These are phyloP conservation scores for Phaffia rhodozyma DNA, from an alignment of 1,284 basidiomycete genomes.

Conservation along the genomic window DNA sequence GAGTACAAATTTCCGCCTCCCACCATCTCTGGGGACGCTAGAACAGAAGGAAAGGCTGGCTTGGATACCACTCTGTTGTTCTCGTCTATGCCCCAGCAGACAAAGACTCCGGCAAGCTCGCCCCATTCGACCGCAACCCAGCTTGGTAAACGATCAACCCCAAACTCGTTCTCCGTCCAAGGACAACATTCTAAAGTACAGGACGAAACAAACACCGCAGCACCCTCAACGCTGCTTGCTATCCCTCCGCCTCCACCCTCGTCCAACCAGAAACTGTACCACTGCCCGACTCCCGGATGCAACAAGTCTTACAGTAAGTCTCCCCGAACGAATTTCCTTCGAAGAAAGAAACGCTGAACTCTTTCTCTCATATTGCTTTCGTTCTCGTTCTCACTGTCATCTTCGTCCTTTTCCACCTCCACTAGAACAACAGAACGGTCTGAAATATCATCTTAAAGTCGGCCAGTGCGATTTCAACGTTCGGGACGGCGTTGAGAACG, in stretches of 20 bases:
- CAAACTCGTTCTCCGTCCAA: not conserved
- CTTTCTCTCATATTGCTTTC: too few species aligned
- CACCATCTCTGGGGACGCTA: not conserved
- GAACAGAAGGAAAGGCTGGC: too few species aligned
- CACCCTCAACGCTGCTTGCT: conserved; percentile 10
- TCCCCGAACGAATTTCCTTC: too few species aligned
- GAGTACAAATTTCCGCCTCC: conserved; percentile 8
- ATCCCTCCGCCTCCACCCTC: conserved; percentile 13
- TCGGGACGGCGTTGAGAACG: conserved; percentile 51
- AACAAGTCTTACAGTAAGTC: conserved; percentile 75
- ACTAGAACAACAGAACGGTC: conserved; percentile 71
- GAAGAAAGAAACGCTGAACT: too few species aligned
- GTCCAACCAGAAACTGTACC: conserved; percentile 62
- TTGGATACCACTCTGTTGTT: too few species aligned
- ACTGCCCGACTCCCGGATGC: conserved; percentile 92
- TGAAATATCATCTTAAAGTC: conserved; percentile 89
- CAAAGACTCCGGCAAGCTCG: not conserved
- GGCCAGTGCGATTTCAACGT: conserved; percentile 87
- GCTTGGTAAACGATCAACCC: not conserved
- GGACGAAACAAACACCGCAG: not conserved
- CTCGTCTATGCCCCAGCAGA: too few species aligned
- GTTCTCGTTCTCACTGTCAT: too few species aligned
- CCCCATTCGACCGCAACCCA: not conserved
- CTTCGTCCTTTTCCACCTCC: too few species aligned
- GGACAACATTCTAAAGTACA: not conserved